Evolutionary conservation across 345 rosid species (phyloP).

Genomic region (Gossypioides kirkii): DNA sequence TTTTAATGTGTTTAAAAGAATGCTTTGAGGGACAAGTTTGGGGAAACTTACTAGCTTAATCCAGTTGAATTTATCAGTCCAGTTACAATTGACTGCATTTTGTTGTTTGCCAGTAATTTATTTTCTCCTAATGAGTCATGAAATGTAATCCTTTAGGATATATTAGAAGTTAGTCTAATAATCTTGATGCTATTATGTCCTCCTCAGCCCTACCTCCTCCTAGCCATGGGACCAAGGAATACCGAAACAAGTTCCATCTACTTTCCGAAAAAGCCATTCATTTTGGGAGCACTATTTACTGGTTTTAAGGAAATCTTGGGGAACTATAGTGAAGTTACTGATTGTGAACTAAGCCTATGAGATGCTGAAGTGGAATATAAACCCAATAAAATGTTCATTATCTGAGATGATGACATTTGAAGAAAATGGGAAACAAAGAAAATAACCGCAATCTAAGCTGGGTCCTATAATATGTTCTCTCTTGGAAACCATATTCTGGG

Average conservation of each 20-base stretch:
- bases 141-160: background rate
- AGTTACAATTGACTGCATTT: background rate
- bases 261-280: background rate
- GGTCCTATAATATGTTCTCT: background rate
- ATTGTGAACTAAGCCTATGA: background rate
- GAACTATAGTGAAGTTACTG: background rate
- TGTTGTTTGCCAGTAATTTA: background rate
- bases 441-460: background rate
- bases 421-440: background rate
- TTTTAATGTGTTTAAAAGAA: background rate
- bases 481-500: background rate
- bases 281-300: background rate
- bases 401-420: background rate
- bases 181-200: background rate
- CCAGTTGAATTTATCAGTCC: background rate
- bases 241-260: background rate
- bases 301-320: background rate
- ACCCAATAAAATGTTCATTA: background rate
- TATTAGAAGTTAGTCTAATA: background rate
- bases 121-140: background rate
- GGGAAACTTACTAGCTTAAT: background rate
- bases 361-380: conserved; percentile 3
- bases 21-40: background rate
- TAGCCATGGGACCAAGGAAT: background rate
- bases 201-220: background rate